phyloP scores from a whole-genome alignment of 495 filamentous ascomycete genomes.

The Geopyxis carbonaria region DNA sequence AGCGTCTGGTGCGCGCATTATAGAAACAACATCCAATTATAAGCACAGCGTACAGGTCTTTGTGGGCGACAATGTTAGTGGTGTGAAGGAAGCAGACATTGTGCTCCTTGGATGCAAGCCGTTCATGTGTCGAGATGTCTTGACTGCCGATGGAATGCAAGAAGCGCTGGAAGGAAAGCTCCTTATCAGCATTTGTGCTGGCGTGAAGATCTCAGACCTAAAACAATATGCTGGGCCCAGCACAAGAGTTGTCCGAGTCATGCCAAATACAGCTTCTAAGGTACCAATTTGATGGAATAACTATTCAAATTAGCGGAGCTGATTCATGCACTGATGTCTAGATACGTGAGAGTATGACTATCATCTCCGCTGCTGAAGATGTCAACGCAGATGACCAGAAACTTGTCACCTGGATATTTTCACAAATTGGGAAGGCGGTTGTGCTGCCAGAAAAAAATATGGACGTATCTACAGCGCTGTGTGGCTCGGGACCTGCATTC shows the following conservation, averaged over 20 bases:
- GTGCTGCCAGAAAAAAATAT: slow-evolving; percentile 47
- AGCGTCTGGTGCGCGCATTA: slow-evolving; percentile 44
- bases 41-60: slow-evolving; percentile 32
- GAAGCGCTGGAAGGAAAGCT: slow-evolving; percentile 61
- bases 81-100: slow-evolving; percentile 42
- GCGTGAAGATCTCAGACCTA: slow-evolving; percentile 37
- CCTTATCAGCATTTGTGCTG: slow-evolving; percentile 68
- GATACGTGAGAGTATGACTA: slow-evolving; percentile 66
- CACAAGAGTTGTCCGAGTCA: slow-evolving; percentile 45
- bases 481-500: slow-evolving; percentile 64
- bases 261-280: slow-evolving; percentile 54
- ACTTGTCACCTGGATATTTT: slow-evolving; percentile 66
- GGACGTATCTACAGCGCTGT: slow-evolving; percentile 60
- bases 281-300: slow-evolving; percentile 28
- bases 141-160: slow-evolving; percentile 45
- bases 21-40: slow-evolving; percentile 5
- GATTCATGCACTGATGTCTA: slow-evolving; percentile 57
- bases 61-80: slow-evolving; percentile 40
- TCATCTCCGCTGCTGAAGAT: slow-evolving; percentile 48
- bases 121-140: slow-evolving; percentile 47
- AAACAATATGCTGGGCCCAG: slow-evolving; percentile 29
- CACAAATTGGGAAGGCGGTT: slow-evolving; percentile 47
- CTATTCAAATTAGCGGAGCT: slow-evolving; percentile 42
- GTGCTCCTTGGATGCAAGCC: slow-evolving; percentile 67
- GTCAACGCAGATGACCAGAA: slow-evolving; percentile 32